phyloP scores from a whole-genome alignment of 108 stramenopile genomes.

The Cyclotella kingstonii region DNA sequence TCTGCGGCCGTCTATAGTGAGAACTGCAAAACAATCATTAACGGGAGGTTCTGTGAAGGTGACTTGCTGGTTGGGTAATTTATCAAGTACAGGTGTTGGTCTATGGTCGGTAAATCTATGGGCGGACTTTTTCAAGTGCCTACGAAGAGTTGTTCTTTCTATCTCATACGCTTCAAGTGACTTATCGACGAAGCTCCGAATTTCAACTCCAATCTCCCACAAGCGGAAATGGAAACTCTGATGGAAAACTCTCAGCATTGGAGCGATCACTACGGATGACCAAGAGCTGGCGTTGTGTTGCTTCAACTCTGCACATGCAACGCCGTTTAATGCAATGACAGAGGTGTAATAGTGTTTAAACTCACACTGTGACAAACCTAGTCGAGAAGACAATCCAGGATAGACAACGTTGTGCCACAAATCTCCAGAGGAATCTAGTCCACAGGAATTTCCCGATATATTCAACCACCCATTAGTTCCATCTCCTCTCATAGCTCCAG shows the following conservation, averaged over 20 bases:
- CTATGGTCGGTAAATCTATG: too few species aligned
- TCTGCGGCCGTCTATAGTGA: slow-evolving; percentile 25
- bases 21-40: slow-evolving; percentile 12
- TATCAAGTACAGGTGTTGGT: background rate
- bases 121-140: background rate
- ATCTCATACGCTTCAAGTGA: slow-evolving; percentile 23
- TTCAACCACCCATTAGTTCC: slow-evolving; percentile 79
- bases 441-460: slow-evolving; percentile 24
- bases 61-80: background rate
- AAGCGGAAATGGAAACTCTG: slow-evolving; percentile 16
- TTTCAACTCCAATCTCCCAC: slow-evolving; percentile 37
- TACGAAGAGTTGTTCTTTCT: slow-evolving; percentile 25
- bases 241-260: slow-evolving; percentile 14
- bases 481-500: slow-evolving; percentile 77
- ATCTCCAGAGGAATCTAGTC: slow-evolving; percentile 22
- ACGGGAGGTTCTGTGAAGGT: background rate
- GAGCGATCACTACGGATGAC: background rate
- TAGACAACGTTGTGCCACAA: slow-evolving; percentile 61
- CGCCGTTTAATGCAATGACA: background rate
- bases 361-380: slow-evolving; percentile 50
- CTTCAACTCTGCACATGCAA: background rate
- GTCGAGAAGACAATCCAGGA: slow-evolving; percentile 64
- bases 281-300: background rate
- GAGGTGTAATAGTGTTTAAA: slow-evolving; percentile 23
- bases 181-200: slow-evolving; percentile 32